Percentiles rank a stretch among this genome's conserved stretches.
These are phyloP conservation scores for Closterium sp. DNA, from an alignment of 139 green algal genomes.

Conservation along the genomic window DNA sequence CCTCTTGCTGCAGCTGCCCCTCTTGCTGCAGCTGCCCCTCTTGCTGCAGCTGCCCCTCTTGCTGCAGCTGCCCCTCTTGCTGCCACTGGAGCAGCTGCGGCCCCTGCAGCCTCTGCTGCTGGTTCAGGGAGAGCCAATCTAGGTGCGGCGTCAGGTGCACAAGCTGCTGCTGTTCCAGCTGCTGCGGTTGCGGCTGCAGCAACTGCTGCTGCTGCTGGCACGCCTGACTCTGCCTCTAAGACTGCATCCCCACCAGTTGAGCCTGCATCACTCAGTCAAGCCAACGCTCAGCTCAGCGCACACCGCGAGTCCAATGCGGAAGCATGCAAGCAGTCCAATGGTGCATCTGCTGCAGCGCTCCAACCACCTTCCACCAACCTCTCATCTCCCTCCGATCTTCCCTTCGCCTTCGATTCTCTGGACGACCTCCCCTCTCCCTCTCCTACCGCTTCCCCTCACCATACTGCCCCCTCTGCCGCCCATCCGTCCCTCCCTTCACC, in stretches of 20 bases:
- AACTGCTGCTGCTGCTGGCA: neutral
- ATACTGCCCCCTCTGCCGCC: neutral
- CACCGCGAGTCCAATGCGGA: no score
- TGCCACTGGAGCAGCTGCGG: no score
- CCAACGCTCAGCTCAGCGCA: neutral
- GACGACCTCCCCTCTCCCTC: neutral
- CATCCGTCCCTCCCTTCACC: neutral
- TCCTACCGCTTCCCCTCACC: neutral
- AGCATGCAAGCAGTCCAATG: neutral
- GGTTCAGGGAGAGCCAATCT: neutral
- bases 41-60: neutral
- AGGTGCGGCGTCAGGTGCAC: neutral
- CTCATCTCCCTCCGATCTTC: neutral
- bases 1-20: neutral
- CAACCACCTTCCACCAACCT: neutral
- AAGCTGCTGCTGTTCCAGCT: neutral
- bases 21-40: neutral
- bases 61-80: neutral
- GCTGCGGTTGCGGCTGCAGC: neutral
- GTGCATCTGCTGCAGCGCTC: neutral
- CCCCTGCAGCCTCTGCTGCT: neutral
- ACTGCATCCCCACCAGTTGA: neutral
- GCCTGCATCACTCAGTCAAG: no score
- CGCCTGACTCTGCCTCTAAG: neutral
- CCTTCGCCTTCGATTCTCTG: neutral